Evolutionary conservation across 129 eudicot species (phyloP), one percentile per base, ranked within the genome.

Genomic region (Cynara cardunculus): DNA sequence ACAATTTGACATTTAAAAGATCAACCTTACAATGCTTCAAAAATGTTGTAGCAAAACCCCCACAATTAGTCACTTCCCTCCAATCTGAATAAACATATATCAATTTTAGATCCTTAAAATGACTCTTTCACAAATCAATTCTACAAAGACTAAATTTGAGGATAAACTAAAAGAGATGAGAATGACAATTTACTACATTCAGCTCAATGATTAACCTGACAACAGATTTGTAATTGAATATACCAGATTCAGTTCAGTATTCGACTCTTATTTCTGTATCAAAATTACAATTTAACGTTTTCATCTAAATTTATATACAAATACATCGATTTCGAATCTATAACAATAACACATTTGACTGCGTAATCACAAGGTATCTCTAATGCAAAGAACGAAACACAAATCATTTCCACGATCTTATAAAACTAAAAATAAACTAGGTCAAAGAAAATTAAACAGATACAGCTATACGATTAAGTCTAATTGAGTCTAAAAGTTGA

Each of bases 391-490:
- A 39, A 28, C 78, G 4, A 3, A 71, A 32, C 44, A 73, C 9
- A 37, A 73, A 65, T 64, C 34, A 74, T 30, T 25, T 68, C 56
- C 21, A 18, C 44, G 56, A 69, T 74, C 69, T 65, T 26, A 34
- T 14, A 80, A 32, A 34, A 16, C 8, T 49, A 53, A 71, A 2
- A 25, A 25, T 35, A 76, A 76, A 25, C 65, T 82, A 76, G 77
- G 81, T 76, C 77, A 83, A 77, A 77, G 21, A 19, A 59, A 70
- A 70, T 1, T 13, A 76, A 12, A 8, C 8, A 76, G 12, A 1
- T n/a, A 26, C 65, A 78, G 72, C 53, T 37, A 7, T 3, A n/a
- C 16, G 13, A 34, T 7, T 69, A 19, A 12, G 4, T 24, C n/a
- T 35, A 18, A 16, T n/a, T 34, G 10, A 5, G 71, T 22, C 25